phyloP scores from a whole-genome alignment of 2,329 filamentous ascomycete genomes.

The Fusarium nanum region DNA sequence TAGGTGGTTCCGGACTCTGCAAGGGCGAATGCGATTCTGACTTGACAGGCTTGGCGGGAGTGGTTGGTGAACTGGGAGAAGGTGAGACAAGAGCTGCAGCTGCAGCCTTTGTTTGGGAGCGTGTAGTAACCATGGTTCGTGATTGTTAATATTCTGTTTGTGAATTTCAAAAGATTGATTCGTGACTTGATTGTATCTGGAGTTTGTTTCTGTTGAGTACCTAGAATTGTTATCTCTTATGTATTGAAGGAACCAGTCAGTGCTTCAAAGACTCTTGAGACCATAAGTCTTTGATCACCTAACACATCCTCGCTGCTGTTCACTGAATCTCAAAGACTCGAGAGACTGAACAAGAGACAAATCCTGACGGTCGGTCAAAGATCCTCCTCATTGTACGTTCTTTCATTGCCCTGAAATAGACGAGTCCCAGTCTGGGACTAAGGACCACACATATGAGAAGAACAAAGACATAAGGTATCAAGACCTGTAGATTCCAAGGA shows the following conservation, averaged over 20 bases:
- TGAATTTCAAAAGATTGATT: not conserved
- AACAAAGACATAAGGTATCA: not conserved
- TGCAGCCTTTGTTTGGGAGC: not conserved
- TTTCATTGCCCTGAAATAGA: not conserved
- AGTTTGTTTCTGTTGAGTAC: not conserved
- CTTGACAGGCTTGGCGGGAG: not conserved
- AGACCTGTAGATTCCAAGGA: not conserved
- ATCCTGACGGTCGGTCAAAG: not conserved
- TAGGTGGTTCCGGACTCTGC: not conserved
- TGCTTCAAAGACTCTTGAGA: not conserved
- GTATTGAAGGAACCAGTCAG: not conserved
- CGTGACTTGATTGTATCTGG: not conserved
- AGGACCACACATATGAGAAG: not conserved
- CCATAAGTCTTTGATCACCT: not conserved
- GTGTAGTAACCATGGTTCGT: conserved; percentile 11
- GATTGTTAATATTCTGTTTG: not conserved
- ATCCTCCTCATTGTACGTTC: not conserved
- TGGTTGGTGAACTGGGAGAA: not conserved
- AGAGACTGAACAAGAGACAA: not conserved
- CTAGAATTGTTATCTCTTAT: conserved; percentile 1
- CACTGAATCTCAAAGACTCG: not conserved
- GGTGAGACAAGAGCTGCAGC: not conserved
- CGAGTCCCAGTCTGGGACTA: not conserved
- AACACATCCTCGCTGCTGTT: not conserved
- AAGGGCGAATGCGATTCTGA: not conserved